Evolutionary conservation across 2,329 filamentous ascomycete species (phyloP), one percentile per base, ranked within the genome.

Genomic region (Rhinocladiella mackenziei): DNA sequence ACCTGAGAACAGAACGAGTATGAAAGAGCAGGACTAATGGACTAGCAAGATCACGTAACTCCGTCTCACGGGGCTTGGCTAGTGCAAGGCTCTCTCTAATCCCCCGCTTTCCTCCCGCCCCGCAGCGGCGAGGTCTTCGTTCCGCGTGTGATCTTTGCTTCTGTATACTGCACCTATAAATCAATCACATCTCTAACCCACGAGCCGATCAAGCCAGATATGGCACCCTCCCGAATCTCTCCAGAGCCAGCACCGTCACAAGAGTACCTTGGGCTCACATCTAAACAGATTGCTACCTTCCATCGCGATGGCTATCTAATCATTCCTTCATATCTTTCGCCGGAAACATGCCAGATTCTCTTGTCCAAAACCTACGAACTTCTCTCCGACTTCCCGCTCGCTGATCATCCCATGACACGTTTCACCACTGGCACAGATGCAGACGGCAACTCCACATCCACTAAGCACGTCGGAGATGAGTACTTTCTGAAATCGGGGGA

Each of bases 401-500:
- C 78, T 25, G 78, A 84, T 45, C 92, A 97, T 66, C 91, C 92
- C 1, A 83, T 97, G 75, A 97, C 92, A 6, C 84, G 83, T 62
- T 98, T 98, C 76, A 86, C 84, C 20, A 96, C 91, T 0, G 89
- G 89, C 56, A 82, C 78, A 68, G 73, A 81, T 58, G 69, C 75
- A 61, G 13, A 47, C 18, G 64, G 62, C 33, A 77, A 82, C n/a
- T 31, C 45, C 33, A 45, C 56, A 49, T 58, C 56, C 15, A 55
- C 55, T n/a, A 59, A 64, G 35, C 91, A 97, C 68, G 86, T 96
- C 8, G 89, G 91, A 51, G 92, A 97, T 70, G 81, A 85, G 62
- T 98, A 98, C 75, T 97, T 98, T 70, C 79, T 97, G 2, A 76
- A 74, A 1, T 92, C 85, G 2, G 89, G 88, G 50, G 86, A 97